Base-by-base conservation (phyloP, 805 yeast genomes). In the Cyberlindnera subsufficiens region DNA sequence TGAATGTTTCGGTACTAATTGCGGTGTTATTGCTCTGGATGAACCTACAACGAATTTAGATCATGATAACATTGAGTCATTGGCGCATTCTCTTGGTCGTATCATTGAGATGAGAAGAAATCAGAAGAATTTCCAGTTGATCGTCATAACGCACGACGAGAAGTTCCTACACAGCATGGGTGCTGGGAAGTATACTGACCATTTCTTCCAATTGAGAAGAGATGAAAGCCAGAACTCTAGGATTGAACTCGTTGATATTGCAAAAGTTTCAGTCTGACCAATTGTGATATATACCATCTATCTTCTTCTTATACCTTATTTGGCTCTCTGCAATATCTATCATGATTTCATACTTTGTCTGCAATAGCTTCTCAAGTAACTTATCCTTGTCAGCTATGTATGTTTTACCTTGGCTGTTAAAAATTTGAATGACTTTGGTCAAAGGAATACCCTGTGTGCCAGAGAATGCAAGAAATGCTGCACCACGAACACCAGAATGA, bases 21-120 rank as follows among this genome's bases (percentile, higher is more conserved):
- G 96, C 67, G 99, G 99, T 39, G 85, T 93, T 64, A 87, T 93
- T 53, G 96, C 98, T 0, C 70, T 93, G 32, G 99, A 93, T 64
- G 99, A 93, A 65, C 99, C 99, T 8, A 93, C 99, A 0, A 93
- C 99, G 0, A 93, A 93, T 56, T 69, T 93, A 44, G 99, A 93
- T 63, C 78, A 76, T 39, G 96, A 86, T 45, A 93, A 93, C 56
- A 80, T 90, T 40, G 95, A 84, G 53, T 79, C 96, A 32, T 72
- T 93, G 46, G 99, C 98, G 0, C 77, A 72, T 50, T 82, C 96
- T 1, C 68, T 93, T 51, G 76, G 80, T 46, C 73, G 72, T 39
- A 86, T 93, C 41, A 87, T 93, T 44, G 82, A 80, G 32, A 64
- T 79, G 53, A 74, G 99, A 52, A 75, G 77, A 42, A 71, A 69